Conservation (phyloP, 176 grass and related monocot genomes). For the Elymus sibiricus region DNA sequence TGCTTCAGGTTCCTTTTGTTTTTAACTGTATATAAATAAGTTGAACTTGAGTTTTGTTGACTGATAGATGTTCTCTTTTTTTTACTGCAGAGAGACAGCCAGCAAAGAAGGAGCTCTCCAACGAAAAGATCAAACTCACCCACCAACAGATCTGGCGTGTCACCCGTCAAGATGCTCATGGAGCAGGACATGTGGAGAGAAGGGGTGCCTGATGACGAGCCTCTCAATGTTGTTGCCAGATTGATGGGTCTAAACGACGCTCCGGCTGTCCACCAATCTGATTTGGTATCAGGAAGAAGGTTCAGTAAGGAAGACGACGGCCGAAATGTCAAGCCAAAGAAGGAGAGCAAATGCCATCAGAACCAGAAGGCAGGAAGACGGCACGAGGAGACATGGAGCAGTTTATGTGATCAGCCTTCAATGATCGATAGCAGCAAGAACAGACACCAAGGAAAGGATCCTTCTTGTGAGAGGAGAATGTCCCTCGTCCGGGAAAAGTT, state of each 20-base stretch:
- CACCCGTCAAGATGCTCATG: constrained; percentile 80
- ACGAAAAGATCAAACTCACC: constrained; percentile 45
- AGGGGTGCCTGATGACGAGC: constrained; percentile 46
- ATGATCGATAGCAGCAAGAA: constrained; percentile 29
- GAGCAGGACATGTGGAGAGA: constrained; percentile 90
- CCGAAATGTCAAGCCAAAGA: constrained; percentile 36
- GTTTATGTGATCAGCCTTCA: constrained; percentile 29
- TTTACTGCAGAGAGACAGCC: constrained; percentile 38
- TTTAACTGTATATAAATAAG: background rate
- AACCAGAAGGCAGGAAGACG: constrained; percentile 7
- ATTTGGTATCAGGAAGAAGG: background rate
- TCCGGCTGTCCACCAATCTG: constrained; percentile 37
- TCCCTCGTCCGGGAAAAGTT: constrained; percentile 80
- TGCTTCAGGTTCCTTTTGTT: background rate
- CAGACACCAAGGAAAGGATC: constrained; percentile 32
- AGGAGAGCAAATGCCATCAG: constrained; percentile 40
- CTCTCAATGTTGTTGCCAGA: constrained; percentile 75
- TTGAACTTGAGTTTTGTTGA: background rate
- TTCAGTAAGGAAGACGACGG: constrained; percentile 21
- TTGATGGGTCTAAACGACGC: constrained; percentile 82
- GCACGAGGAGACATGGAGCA: constrained; percentile 26
- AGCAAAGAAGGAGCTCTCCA: constrained; percentile 35
- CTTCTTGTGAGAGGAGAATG: constrained; percentile 79
- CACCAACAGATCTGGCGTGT: constrained; percentile 51
- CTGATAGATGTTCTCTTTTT: background rate